A percentile compares a stretch with the other conserved stretches of the same genome.
These are phyloP conservation scores for Monilinia fructigena DNA, from an alignment of 2,329 filamentous ascomycete species.

Conservation along the genomic window DNA sequence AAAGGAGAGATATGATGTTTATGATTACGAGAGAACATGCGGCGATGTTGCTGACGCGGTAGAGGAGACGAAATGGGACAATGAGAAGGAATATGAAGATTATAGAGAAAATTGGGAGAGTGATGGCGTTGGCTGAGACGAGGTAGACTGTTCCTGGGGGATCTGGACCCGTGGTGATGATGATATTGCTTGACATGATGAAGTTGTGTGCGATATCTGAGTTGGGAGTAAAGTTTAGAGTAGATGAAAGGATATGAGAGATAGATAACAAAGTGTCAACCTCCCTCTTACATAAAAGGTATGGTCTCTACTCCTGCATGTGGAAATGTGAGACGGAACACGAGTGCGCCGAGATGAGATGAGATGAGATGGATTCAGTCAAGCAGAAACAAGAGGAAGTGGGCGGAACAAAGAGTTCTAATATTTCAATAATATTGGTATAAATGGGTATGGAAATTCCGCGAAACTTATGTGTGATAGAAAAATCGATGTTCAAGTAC, in stretches of 20 bases:
- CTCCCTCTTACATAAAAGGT: background rate
- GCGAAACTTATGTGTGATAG: background rate
- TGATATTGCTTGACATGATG: conserved; percentile 7
- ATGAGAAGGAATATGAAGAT: conserved; percentile 53
- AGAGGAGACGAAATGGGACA: conserved; percentile 59
- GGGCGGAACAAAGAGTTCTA: background rate
- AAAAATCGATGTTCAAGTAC: background rate
- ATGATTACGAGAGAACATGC: conserved; percentile 57
- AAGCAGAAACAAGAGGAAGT: background rate
- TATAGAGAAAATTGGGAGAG: conserved; percentile 50
- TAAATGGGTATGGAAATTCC: background rate
- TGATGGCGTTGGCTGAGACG: conserved; percentile 39
- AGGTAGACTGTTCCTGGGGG: background rate
- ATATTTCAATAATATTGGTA: background rate
- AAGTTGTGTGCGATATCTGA: background rate
- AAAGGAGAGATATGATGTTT: conserved; percentile 55
- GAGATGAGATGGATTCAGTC: background rate
- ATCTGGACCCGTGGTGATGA: conserved; percentile 5
- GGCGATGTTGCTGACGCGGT: conserved; percentile 59
- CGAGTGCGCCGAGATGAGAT: conserved; percentile 9
- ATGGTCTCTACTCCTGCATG: background rate
- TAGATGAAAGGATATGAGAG: background rate
- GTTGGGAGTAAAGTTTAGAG: background rate
- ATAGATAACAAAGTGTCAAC: background rate
- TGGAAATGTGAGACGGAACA: background rate